Conservation (phyloP, 495 filamentous ascomycete genomes). For the Lophiostoma macrostomum region DNA sequence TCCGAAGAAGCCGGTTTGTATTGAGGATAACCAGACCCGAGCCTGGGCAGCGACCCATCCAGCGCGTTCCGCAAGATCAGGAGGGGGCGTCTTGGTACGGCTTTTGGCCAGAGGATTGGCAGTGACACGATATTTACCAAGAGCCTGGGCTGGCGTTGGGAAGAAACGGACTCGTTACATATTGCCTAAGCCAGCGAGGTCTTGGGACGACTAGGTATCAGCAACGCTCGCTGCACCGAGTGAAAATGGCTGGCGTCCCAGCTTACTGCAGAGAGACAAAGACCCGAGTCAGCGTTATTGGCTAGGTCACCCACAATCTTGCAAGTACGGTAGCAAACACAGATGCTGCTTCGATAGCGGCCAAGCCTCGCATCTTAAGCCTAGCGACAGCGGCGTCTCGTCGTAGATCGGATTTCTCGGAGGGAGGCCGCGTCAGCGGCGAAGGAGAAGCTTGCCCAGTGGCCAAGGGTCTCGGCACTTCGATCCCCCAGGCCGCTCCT, state of each 20-base stretch:
- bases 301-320: conserved; percentile 9
- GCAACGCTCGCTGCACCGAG: conserved; percentile 2
- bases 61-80: neutral
- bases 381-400: conserved; percentile 11
- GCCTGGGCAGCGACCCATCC: too few species aligned
- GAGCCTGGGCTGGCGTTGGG: neutral
- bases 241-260: conserved; percentile 17
- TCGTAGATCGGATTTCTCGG: conserved; percentile 27
- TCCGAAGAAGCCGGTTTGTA: neutral
- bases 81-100: conserved; percentile 2
- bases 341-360: conserved; percentile 15
- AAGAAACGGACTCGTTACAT: neutral
- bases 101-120: neutral
- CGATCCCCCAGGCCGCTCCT: neutral
- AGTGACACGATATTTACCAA: neutral
- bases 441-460: conserved; percentile 7
- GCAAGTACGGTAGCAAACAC: conserved; percentile 23
- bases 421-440: conserved; percentile 28
- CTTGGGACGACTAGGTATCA: neutral
- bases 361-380: conserved; percentile 18
- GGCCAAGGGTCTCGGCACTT: neutral
- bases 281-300: conserved; percentile 24
- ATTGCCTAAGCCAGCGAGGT: neutral
- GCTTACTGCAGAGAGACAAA: conserved; percentile 26
- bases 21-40: too few species aligned